Evolutionary conservation across 2,329 filamentous ascomycete species (phyloP).

Genomic region (Rhynchosporium secalis): DNA sequence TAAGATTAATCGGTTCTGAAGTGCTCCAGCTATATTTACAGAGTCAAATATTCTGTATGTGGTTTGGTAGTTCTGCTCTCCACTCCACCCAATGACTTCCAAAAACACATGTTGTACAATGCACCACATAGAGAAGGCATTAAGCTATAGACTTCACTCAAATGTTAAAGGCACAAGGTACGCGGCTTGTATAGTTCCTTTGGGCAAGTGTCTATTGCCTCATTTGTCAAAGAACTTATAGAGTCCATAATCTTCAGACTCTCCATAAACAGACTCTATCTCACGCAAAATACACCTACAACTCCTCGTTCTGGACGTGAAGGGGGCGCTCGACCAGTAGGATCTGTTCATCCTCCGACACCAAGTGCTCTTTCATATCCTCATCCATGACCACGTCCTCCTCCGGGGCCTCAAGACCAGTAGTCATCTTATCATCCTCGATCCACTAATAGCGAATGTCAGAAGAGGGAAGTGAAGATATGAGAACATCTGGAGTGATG

Average conservation of each 20-base stretch:
- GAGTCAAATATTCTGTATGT: no score
- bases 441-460: background rate
- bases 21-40: no score
- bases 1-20: no score
- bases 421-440: background rate
- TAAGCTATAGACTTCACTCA: no score
- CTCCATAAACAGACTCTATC: background rate
- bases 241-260: background rate
- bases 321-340: background rate
- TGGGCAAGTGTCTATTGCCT: no score
- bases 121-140: no score
- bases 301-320: background rate
- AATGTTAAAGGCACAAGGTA: no score
- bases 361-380: background rate
- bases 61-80: no score
- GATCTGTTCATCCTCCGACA: background rate
- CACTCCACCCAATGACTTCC: no score
- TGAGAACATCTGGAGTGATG: background rate
- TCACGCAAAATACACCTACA: background rate
- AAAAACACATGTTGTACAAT: no score
- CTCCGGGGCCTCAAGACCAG: background rate
- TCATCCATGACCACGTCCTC: background rate
- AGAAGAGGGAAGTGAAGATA: background rate
- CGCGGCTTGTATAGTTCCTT: no score
- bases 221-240: no score